These are phyloP conservation scores for Linum lewisii DNA, from an alignment of 345 rosid species.

Conservation along the genomic window DNA sequence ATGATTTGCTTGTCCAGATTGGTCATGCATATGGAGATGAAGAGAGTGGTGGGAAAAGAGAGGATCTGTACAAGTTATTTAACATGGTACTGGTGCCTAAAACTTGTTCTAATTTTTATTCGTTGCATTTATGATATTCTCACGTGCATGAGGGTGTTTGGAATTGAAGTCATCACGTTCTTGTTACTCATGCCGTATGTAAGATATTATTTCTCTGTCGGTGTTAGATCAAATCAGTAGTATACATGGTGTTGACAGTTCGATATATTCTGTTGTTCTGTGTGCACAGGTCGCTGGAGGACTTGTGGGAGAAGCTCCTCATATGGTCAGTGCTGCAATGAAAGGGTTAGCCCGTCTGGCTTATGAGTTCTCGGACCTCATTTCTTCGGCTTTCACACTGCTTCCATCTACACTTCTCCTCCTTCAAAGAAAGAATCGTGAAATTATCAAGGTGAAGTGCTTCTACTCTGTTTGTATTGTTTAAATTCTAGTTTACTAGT, in stretches of 20 bases:
- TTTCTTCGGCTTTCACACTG: conserved; percentile 63
- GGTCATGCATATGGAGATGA: conserved; percentile 90
- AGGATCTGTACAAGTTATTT: conserved; percentile 60
- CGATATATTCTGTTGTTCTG: background rate
- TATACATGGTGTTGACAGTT: background rate
- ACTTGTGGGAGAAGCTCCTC: conserved; percentile 87
- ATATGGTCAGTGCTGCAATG: conserved; percentile 93
- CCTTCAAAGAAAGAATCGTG: conserved; percentile 74
- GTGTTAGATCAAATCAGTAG: too few relatives aligned
- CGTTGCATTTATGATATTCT: background rate
- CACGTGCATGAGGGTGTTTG: background rate
- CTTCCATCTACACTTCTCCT: conserved; percentile 90
- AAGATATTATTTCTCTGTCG: too few relatives aligned
- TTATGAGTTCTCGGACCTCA: conserved; percentile 86
- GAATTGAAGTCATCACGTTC: background rate
- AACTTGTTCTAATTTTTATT: background rate
- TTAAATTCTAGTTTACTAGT: background rate
- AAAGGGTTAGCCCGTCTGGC: conserved; percentile 93
- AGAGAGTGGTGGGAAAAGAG: conserved; percentile 70
- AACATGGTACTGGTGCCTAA: conserved; percentile 45
- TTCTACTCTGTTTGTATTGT: background rate
- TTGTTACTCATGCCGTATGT: too few relatives aligned
- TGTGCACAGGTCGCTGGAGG: conserved; percentile 80
- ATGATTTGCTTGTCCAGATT: conserved; percentile 84
- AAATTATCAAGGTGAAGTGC: conserved; percentile 63